Conservation (phyloP, 2,329 filamentous ascomycete species). For the Ascochyta clinopodiicola region DNA sequence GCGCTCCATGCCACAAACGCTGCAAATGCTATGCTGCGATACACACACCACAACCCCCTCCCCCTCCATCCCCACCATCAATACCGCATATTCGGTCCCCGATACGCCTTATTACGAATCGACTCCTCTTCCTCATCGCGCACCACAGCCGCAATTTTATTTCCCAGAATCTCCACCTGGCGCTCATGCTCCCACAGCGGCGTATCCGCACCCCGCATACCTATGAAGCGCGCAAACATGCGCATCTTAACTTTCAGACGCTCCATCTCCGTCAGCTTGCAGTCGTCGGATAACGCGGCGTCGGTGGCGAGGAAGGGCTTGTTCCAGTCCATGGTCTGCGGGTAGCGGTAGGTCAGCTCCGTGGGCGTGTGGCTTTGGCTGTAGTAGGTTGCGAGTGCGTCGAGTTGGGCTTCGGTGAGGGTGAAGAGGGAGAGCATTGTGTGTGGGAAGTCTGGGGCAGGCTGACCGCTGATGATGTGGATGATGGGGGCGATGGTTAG, state of each 20-base stretch:
- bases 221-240: constrained; percentile 76
- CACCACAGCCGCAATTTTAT: constrained; percentile 35
- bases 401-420: constrained; percentile 73
- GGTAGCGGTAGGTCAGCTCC: constrained; percentile 62
- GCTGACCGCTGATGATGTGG: constrained; percentile 65
- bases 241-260: constrained; percentile 65
- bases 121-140: constrained; percentile 24
- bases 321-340: constrained; percentile 71
- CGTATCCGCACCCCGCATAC: constrained; percentile 68
- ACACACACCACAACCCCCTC: not conserved
- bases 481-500: constrained; percentile 69
- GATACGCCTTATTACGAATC: constrained; percentile 19
- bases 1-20: not conserved
- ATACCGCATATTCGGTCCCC: constrained; percentile 12
- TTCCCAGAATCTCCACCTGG: constrained; percentile 44
- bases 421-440: constrained; percentile 77
- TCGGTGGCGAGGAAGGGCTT: constrained; percentile 47
- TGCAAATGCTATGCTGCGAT: constrained; percentile 12
- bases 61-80: not conserved
- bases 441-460: constrained; percentile 69
- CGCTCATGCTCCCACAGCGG: constrained; percentile 56
- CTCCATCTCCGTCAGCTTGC: constrained; percentile 46
- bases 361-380: constrained; percentile 70
- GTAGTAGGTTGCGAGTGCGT: constrained; percentile 74
- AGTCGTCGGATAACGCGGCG: constrained; percentile 22